Conservation (phyloP, 768 basidiomycete species). For the Kwoniella botswanensis region DNA sequence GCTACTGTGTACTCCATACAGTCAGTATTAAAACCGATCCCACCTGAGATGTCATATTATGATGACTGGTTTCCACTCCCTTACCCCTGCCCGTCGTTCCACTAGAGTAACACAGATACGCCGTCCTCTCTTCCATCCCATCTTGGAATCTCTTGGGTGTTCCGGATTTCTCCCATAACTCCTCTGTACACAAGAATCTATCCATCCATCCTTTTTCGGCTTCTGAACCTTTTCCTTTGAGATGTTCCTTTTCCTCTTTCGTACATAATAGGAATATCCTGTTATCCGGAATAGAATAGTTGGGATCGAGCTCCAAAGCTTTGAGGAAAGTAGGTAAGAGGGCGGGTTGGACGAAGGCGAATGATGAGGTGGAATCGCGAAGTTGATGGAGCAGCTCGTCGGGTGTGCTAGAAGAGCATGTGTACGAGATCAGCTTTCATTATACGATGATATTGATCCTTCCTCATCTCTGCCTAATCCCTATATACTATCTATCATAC, state of each 20-base stretch:
- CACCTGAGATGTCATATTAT: slow-evolving; percentile 68
- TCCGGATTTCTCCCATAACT: slow-evolving; percentile 29
- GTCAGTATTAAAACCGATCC: neutral
- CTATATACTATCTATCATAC: no score
- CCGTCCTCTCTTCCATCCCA: slow-evolving; percentile 42
- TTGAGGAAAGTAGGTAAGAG: slow-evolving; percentile 65
- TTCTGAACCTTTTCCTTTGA: slow-evolving; percentile 16
- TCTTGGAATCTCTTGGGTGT: slow-evolving; percentile 22
- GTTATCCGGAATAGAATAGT: slow-evolving; percentile 58
- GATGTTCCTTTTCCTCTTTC: slow-evolving; percentile 14
- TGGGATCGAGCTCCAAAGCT: slow-evolving; percentile 63
- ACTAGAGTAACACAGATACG: slow-evolving; percentile 57
- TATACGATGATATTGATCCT: no score
- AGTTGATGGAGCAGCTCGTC: slow-evolving; percentile 76
- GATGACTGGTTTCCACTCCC: slow-evolving; percentile 59
- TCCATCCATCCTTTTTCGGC: slow-evolving; percentile 44
- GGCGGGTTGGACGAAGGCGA: slow-evolving; percentile 71
- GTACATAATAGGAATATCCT: slow-evolving; percentile 66
- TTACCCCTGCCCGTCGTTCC: slow-evolving; percentile 58
- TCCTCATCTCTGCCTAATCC: no score
- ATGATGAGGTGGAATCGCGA: slow-evolving; percentile 67
- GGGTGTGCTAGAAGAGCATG: slow-evolving; percentile 63
- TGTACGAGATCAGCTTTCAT: neutral
- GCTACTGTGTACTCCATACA: neutral
- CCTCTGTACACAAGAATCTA: slow-evolving; percentile 26